Conservation (phyloP, 257 asterid genomes). For the Capsicum baccatum region DNA sequence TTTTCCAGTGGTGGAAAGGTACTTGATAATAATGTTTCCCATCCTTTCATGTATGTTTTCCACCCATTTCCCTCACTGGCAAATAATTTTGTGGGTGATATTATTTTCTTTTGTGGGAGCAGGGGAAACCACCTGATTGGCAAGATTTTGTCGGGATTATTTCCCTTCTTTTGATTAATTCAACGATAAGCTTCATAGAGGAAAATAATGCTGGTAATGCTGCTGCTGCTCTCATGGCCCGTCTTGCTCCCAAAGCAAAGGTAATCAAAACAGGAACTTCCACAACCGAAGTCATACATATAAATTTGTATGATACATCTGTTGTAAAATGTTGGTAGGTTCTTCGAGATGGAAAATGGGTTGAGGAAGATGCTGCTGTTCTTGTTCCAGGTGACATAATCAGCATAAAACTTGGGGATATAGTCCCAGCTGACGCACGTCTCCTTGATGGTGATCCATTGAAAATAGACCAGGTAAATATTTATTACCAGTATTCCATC, state of each 20-base stretch:
- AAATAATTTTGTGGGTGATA: not conserved
- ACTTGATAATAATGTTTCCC: not conserved
- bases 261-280: constrained; percentile 36
- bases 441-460: constrained; percentile 89
- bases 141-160: constrained; percentile 43
- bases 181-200: constrained; percentile 90
- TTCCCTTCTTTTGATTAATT: constrained; percentile 78
- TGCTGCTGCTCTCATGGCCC: constrained; percentile 97
- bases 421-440: constrained; percentile 91
- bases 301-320: no score
- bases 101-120: not conserved
- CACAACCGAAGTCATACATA: no score
- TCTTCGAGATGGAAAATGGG: no score
- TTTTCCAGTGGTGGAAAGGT: not conserved
- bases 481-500: no score
- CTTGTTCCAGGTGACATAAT: no score
- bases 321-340: no score
- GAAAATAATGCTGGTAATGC: constrained; percentile 99
- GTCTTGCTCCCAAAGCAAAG: constrained; percentile 94
- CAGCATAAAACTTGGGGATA: constrained; percentile 84
- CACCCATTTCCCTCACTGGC: not conserved
- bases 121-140: constrained; percentile 97
- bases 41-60: not conserved
- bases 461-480: constrained; percentile 80
- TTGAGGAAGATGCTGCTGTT: no score